Evolutionary conservation across 208 protist genomes (phyloP).

Genomic region (Naegleria fowleri): DNA sequence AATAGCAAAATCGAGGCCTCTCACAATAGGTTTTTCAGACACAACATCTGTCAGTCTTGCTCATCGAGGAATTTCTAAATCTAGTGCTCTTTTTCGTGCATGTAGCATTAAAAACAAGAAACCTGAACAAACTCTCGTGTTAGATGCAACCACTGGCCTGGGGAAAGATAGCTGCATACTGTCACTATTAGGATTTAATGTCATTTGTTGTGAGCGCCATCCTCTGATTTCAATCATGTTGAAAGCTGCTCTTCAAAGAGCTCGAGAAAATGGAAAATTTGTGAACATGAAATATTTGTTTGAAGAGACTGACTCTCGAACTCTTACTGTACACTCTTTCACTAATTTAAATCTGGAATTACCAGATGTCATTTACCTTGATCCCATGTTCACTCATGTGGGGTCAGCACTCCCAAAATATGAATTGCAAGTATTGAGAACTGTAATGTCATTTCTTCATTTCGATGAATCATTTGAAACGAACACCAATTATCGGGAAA

Average conservation of each 20-base stretch:
- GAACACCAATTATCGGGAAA: no score
- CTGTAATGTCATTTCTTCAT: neutral
- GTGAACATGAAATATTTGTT: neutral
- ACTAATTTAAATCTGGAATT: neutral
- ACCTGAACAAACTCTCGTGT: neutral
- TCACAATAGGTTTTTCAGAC: neutral
- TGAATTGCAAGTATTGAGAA: neutral
- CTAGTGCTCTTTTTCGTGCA: neutral
- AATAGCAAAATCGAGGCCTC: neutral
- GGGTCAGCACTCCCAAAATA: neutral
- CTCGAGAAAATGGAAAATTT: neutral
- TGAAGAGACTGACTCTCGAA: neutral
- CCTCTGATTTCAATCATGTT: neutral
- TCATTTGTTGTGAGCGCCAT: neutral
- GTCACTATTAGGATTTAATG: neutral
- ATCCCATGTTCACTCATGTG: neutral
- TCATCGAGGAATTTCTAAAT: neutral
- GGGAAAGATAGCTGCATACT: neutral
- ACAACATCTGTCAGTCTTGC: neutral
- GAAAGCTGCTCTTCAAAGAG: neutral
- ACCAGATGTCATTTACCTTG: neutral
- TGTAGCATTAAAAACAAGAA: neutral
- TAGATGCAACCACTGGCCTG: neutral
- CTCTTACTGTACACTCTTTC: neutral
- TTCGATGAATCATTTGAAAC: neutral